These are phyloP conservation scores for Medicago lupulina DNA, from an alignment of 306 rosid genomes.

Conservation along the genomic window DNA sequence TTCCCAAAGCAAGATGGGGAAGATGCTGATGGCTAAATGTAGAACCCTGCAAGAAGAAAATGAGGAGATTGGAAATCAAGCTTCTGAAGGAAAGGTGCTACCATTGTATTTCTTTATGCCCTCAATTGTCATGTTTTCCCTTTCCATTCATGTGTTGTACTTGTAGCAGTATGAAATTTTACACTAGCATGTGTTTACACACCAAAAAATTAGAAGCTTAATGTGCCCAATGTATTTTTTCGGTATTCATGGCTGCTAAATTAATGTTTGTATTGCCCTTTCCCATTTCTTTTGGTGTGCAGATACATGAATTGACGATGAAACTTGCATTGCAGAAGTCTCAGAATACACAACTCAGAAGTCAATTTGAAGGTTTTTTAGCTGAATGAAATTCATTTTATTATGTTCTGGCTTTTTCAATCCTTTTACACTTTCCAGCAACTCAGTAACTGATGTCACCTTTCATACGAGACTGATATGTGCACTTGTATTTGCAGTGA, in stretches of 20 bases:
- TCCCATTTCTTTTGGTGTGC: conserved; percentile 35
- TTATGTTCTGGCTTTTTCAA: conserved; percentile 24
- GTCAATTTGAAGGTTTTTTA: conserved; percentile 83
- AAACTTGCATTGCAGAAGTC: conserved; percentile 90
- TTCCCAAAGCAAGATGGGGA: conserved; percentile 97
- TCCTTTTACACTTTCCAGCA: conserved; percentile 13
- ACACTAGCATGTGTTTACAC: conserved; percentile 19
- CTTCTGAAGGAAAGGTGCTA: conserved; percentile 97
- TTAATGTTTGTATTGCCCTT: conserved; percentile 21
- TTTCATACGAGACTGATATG: conserved; percentile 27
- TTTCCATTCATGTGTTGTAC: neutral
- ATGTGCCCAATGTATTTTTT: conserved; percentile 19
- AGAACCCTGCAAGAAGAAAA: conserved; percentile 98
- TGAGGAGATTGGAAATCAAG: conserved; percentile 97
- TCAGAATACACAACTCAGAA: conserved; percentile 76
- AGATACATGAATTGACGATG: conserved; percentile 84
- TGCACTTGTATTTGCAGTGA: conserved; percentile 32
- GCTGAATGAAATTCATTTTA: conserved; percentile 30
- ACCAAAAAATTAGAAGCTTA: conserved; percentile 2
- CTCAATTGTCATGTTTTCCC: neutral
- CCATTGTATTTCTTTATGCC: conserved; percentile 29
- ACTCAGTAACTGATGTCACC: conserved; percentile 23
- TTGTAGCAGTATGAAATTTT: conserved; percentile 12
- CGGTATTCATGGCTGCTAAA: conserved; percentile 24
- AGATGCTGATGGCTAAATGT: conserved; percentile 95